Base-by-base conservation (phyloP, 164 flowering plant species). In the Amborella trichopoda region DNA sequence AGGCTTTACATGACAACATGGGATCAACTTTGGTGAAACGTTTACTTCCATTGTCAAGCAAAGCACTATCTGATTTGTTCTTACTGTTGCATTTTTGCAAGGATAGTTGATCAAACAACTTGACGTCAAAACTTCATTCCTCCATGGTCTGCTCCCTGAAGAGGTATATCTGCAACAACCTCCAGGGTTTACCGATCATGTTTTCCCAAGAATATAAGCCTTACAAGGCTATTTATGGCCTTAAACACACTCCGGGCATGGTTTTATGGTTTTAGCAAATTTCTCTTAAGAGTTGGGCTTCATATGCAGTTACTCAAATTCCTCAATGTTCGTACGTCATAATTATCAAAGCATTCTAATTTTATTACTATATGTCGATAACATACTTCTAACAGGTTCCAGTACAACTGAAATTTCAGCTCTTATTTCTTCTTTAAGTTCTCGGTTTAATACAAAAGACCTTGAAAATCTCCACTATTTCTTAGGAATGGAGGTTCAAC, bases 151-250 rank as follows among this genome's bases (percentile, higher is more conserved):
- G 6, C 19, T 44, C 5, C n/a, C n/a, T 14, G 48, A 44, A 24
- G 32, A 24, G 3, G 48, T 44, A 8, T 44, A 23, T 44, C 25
- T 44, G 30, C 20, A 6, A 9, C 32, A 26, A 44, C 48, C 32
- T 25, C 30, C 22, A 2, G 14, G 32, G 20, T 44, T 44, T 20
- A 5, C 9, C 5, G 18, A 44, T n/a, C 48, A 28, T 2, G 27
- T 5, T 24, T 3, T 25, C 18, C 27, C 30, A 24, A 5, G 48
- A 25, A 5, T 44, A 32, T 12, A 24, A 16, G 18, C 33, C 26
- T 3, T 32, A 44, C 17, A 44, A 44, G 14, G 14, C 48, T 25
- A 6, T 25, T n/a, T 25, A 44, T 44, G 28, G 48, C 11, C 32
- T 44, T 14, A 44, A 44, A 44, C 30, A 44, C 5, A 1, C 48